These are phyloP conservation scores for Herpomyces periplanetae DNA, from an alignment of 2,329 filamentous ascomycete species.

Conservation along the genomic window DNA sequence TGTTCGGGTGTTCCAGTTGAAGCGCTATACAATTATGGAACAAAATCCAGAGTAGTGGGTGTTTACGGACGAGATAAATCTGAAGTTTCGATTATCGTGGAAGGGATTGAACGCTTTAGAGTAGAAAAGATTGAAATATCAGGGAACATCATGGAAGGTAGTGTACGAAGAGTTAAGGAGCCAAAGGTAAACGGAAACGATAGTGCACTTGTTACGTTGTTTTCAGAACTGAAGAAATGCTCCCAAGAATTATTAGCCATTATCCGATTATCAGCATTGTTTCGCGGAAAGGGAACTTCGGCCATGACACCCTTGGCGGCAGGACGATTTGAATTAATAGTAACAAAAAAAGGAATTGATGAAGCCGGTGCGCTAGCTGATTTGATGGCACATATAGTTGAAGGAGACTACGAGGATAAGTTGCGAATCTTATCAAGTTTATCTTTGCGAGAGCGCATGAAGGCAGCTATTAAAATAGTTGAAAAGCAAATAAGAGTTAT, in stretches of 20 bases:
- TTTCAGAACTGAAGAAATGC: conserved; percentile 39
- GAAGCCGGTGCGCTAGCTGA: conserved; percentile 64
- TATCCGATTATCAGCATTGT: conserved; percentile 42
- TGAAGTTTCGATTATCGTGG: too few species aligned
- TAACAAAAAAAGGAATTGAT: conserved; percentile 34
- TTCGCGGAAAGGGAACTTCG: conserved; percentile 21
- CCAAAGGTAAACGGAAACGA: too few species aligned
- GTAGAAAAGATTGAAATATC: too few species aligned
- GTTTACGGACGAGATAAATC: too few species aligned
- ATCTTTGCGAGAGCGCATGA: conserved; percentile 33
- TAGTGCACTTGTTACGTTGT: conserved; percentile 23
- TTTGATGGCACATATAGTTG: conserved; percentile 79
- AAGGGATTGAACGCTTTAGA: too few species aligned
- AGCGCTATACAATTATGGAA: too few species aligned
- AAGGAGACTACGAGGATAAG: conserved; percentile 62
- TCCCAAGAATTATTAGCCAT: conserved; percentile 57
- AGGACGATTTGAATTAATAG: conserved; percentile 49
- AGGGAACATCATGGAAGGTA: too few species aligned
- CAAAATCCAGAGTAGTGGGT: too few species aligned
- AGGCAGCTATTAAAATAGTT: conserved; percentile 44
- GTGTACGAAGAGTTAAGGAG: too few species aligned
- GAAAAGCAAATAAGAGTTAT: conserved; percentile 43
- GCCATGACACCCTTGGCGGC: conserved; percentile 47
- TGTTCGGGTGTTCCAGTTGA: too few species aligned
- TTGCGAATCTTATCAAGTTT: conserved; percentile 46